phyloP scores from a whole-genome alignment of 495 filamentous ascomycete species.

The Cetradonia linearis region DNA sequence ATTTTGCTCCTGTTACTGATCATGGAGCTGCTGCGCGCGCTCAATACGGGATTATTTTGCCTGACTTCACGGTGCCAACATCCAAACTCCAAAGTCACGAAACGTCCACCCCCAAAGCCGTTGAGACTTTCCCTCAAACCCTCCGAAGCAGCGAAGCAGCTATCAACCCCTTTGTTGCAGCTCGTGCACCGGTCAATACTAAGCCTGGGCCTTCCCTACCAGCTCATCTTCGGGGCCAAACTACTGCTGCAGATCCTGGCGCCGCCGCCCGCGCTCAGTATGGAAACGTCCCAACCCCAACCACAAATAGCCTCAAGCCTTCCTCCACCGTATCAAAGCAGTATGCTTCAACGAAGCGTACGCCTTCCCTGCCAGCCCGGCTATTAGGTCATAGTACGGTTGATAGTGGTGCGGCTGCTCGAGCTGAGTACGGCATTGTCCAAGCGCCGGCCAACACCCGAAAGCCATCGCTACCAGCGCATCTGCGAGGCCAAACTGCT shows the following conservation, averaged over 20 bases:
- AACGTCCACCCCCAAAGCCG: not conserved
- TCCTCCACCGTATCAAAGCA: not conserved
- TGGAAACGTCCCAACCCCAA: not conserved
- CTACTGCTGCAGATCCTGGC: not conserved
- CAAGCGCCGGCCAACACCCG: no score
- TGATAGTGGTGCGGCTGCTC: no score
- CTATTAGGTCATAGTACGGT: no score
- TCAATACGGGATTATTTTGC: not conserved
- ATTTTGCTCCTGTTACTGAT: conserved; percentile 11
- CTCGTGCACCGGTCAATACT: not conserved
- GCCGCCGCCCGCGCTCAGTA: not conserved
- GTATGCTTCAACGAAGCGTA: not conserved
- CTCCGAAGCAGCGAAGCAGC: not conserved
- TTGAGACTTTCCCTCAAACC: not conserved
- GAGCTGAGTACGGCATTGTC: no score
- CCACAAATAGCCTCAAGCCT: not conserved
- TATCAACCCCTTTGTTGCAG: conserved; percentile 2
- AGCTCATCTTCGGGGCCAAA: conserved; percentile 1
- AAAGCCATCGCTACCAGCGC: no score
- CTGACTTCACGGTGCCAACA: not conserved
- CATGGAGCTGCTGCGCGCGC: conserved; percentile 5
- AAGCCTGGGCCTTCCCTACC: not conserved
- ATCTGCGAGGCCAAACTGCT: not conserved
- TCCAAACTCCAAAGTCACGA: not conserved
- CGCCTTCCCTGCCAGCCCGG: conserved; percentile 5